A percentile compares a stretch with the other conserved stretches of the same genome.
Conservation (phyloP, 1,139 yeast species). For the Suhomyces kunorum region DNA sequence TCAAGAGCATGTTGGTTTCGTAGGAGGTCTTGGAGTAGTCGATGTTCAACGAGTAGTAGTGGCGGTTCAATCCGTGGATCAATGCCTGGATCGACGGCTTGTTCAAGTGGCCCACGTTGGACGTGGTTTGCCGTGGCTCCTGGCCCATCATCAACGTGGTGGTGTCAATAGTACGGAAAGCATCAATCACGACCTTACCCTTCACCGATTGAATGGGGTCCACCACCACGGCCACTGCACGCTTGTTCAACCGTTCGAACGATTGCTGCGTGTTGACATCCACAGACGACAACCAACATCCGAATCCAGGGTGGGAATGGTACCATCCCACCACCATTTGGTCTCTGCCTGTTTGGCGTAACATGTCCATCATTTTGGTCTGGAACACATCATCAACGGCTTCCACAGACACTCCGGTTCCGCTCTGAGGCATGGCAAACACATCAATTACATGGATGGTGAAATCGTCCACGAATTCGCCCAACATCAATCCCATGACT, state of each 20-base stretch:
- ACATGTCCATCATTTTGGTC: slow-evolving; percentile 99
- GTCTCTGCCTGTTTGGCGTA: slow-evolving; percentile 96
- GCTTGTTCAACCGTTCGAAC: slow-evolving; percentile 89
- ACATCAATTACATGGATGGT: slow-evolving; percentile 97
- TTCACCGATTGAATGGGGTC: slow-evolving; percentile 98
- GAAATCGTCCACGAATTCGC: slow-evolving; percentile 96
- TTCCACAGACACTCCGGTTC: slow-evolving; percentile 98
- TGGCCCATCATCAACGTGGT: slow-evolving; percentile 91
- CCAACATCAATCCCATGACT: slow-evolving; percentile 99
- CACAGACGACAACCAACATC: slow-evolving; percentile 98
- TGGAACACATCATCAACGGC: slow-evolving; percentile 99
- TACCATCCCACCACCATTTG: slow-evolving; percentile 99
- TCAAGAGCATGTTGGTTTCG: slow-evolving; percentile 92
- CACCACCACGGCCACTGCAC: slow-evolving; percentile 97
- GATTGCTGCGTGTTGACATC: slow-evolving; percentile 98
- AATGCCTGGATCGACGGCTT: slow-evolving; percentile 98
- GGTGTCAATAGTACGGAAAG: slow-evolving; percentile 91
- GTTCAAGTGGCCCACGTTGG: slow-evolving; percentile 91
- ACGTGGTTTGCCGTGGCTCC: slow-evolving; percentile 97
- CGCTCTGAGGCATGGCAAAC: slow-evolving; percentile 98
- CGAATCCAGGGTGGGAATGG: slow-evolving; percentile 98
- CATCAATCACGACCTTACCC: slow-evolving; percentile 98
- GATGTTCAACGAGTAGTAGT: slow-evolving; percentile 91
- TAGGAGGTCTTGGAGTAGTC: slow-evolving; percentile 91
- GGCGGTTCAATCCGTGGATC: slow-evolving; percentile 96